Conservation (phyloP, 208 protist genomes). For the Trypanosoma platydactyli region DNA sequence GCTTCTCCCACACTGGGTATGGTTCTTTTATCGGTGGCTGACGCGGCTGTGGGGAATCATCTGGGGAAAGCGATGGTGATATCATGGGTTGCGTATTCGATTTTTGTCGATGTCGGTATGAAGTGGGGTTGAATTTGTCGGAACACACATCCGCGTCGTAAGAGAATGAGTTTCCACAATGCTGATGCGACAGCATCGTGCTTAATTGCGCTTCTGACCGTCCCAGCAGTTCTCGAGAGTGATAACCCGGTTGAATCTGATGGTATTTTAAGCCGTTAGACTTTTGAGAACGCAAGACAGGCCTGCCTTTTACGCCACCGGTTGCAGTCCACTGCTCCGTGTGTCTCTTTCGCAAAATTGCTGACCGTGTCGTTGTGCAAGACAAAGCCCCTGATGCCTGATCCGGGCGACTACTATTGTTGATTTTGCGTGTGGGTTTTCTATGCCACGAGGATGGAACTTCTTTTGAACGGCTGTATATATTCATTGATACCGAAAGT, state of each 20-base stretch:
- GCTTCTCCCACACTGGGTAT: background rate
- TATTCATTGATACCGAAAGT: background rate
- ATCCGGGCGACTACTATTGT: background rate
- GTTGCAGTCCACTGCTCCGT: slow-evolving; percentile 1
- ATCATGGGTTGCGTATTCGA: slow-evolving; percentile 16
- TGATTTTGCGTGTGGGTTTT: slow-evolving; percentile 17
- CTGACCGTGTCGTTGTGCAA: slow-evolving; percentile 20
- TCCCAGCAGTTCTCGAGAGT: background rate
- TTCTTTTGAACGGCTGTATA: background rate
- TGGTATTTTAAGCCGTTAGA: too few relatives aligned
- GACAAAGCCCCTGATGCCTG: background rate
- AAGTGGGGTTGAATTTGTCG: background rate
- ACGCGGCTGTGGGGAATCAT: slow-evolving; percentile 8
- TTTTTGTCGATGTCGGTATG: background rate
- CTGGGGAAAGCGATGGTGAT: background rate
- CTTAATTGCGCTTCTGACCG: background rate
- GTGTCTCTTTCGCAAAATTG: slow-evolving; percentile 26
- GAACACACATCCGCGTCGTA: background rate
- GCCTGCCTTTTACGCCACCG: background rate
- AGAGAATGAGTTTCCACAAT: background rate
- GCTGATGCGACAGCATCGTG: background rate
- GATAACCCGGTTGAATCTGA: background rate
- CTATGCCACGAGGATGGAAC: slow-evolving; percentile 18
- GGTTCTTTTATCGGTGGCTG: background rate
- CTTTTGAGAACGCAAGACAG: too few relatives aligned